Evolutionary conservation across 352 stramenopile species (phyloP).

Genomic region (Phytophthora agathidicida): DNA sequence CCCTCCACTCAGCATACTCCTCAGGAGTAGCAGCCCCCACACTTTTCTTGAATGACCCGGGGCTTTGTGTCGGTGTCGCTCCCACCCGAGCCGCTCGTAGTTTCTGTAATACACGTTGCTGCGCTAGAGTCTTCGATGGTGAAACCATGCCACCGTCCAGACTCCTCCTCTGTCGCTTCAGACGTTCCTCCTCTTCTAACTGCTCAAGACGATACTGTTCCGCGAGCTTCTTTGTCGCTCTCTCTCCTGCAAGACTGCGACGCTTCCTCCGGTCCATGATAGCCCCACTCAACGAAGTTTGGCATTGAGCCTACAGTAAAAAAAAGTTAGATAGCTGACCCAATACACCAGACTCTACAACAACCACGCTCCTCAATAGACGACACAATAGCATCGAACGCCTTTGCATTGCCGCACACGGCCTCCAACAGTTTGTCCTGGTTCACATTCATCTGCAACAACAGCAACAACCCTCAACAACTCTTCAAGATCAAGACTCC

Average conservation of each 20-base stretch:
- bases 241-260: constrained; percentile 13
- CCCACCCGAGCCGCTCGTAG: constrained; percentile 14
- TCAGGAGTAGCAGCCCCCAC: constrained; percentile 21
- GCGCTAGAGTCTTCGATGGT: constrained; percentile 14
- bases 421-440: constrained; percentile 59
- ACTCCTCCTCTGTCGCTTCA: constrained; percentile 29
- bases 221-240: constrained; percentile 20
- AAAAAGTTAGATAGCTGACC: neutral
- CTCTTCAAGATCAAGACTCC: constrained; percentile 9
- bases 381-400: constrained; percentile 71
- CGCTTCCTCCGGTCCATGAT: constrained; percentile 45
- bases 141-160: constrained; percentile 11
- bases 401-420: constrained; percentile 62
- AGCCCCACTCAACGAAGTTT: constrained; percentile 47
- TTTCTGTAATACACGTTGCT: constrained; percentile 28
- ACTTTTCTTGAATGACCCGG: neutral
- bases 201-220: constrained; percentile 29
- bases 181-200: constrained; percentile 33
- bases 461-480: constrained; percentile 2
- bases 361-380: constrained; percentile 58
- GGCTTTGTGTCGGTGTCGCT: constrained; percentile 1
- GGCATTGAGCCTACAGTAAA: constrained; percentile 42
- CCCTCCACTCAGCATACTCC: constrained; percentile 42
- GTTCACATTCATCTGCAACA: constrained; percentile 60
- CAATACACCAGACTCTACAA: neutral